A percentile compares a stretch with the other conserved stretches of the same genome.
Evolutionary conservation across 2,329 filamentous ascomycete genomes (phyloP).

Genomic region (Botrytis squamosa): DNA sequence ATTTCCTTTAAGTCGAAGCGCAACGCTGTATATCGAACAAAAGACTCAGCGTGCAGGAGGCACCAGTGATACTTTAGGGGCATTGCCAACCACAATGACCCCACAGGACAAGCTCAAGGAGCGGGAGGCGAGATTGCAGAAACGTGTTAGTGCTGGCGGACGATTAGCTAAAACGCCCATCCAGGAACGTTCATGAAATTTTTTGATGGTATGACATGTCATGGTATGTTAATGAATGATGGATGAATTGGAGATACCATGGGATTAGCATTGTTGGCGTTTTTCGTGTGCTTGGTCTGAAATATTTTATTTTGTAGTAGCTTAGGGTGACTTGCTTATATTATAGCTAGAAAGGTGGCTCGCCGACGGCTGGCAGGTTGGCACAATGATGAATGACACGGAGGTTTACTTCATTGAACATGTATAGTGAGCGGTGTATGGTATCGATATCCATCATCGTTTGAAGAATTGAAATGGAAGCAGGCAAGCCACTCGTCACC

Average conservation of each 20-base stretch:
- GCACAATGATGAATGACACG: background rate
- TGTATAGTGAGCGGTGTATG: background rate
- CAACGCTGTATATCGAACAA: constrained; percentile 81
- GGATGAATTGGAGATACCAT: constrained; percentile 39
- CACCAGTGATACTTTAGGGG: constrained; percentile 56
- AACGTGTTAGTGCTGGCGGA: constrained; percentile 75
- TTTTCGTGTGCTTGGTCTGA: constrained; percentile 19
- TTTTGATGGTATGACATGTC: constrained; percentile 4
- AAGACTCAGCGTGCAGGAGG: constrained; percentile 54
- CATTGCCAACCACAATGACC: constrained; percentile 54
- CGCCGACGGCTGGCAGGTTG: background rate
- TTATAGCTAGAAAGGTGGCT: background rate
- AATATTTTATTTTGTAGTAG: constrained; percentile 20
- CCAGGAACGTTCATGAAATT: constrained; percentile 34
- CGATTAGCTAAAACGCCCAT: constrained; percentile 54
- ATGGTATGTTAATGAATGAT: constrained; percentile 33
- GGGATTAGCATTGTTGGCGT: constrained; percentile 38
- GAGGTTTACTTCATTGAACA: background rate
- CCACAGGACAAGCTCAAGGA: constrained; percentile 57
- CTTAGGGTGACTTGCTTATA: constrained; percentile 9
- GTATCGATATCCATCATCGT: background rate
- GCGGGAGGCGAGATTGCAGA: constrained; percentile 69
- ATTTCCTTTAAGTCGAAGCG: constrained; percentile 78
- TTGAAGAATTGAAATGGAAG: constrained; percentile 4
- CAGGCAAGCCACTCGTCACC: background rate